A percentile compares a stretch with the other conserved stretches of the same genome.
Evolutionary conservation across 1,284 basidiomycete species (phyloP).

Genomic region (Trametes hirsuta): DNA sequence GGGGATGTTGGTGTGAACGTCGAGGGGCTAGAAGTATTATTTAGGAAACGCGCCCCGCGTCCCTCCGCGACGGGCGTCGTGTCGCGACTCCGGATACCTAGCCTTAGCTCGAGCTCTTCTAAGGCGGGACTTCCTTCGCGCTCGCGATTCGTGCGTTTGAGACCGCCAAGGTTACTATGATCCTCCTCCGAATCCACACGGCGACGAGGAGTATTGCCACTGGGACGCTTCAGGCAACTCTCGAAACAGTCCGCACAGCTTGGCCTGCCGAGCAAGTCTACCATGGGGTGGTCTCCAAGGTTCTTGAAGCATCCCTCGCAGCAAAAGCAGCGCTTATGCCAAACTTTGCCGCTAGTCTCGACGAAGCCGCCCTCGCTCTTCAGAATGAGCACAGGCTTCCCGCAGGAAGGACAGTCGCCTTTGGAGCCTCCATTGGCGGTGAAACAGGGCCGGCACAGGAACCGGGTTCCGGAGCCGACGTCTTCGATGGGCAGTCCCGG

Average conservation of each 20-base stretch:
- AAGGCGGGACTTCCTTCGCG: constrained; percentile 67
- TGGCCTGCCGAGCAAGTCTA: constrained; percentile 78
- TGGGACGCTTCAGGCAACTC: constrained; percentile 57
- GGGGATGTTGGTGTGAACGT: constrained; percentile 13
- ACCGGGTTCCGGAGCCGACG: constrained; percentile 47
- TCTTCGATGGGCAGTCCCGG: constrained; percentile 26
- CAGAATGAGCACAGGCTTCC: constrained; percentile 68
- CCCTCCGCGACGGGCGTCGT: constrained; percentile 29
- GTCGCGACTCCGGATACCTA: constrained; percentile 44
- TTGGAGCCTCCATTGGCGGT: constrained; percentile 71
- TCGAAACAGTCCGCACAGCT: constrained; percentile 80
- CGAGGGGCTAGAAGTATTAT: constrained; percentile 11
- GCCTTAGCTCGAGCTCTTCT: constrained; percentile 56
- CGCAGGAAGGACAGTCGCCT: constrained; percentile 68
- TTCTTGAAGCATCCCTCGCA: constrained; percentile 73
- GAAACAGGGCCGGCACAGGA: constrained; percentile 76
- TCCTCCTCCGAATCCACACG: constrained; percentile 33
- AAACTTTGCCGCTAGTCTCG: constrained; percentile 66
- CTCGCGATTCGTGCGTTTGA: constrained; percentile 37
- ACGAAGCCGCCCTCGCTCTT: constrained; percentile 78
- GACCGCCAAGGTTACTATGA: constrained; percentile 45
- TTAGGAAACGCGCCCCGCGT: constrained; percentile 30
- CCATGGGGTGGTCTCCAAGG: constrained; percentile 74
- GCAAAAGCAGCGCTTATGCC: constrained; percentile 80
- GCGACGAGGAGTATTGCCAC: constrained; percentile 35